Base-by-base conservation (phyloP, 192 early-diverging fungal species). In the Radiomyces spectabilis region DNA sequence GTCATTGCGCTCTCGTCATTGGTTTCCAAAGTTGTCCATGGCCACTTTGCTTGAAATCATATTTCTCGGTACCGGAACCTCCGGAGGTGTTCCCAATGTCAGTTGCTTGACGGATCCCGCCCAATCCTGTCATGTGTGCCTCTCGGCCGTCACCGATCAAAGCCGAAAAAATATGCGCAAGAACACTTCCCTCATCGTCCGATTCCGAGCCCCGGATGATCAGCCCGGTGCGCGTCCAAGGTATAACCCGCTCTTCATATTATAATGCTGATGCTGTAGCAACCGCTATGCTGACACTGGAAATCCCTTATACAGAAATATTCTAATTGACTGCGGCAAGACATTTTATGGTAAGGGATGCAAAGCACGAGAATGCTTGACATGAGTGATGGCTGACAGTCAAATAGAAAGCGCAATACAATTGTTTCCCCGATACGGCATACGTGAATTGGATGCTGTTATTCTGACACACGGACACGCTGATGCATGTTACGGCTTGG, bases 261-360 rank as follows among this genome's bases (percentile, higher is more conserved):
- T 21, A 16, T 24, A 43, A 24, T 29, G 8, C 21, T 44, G 8
- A 26, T n/a, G n/a, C 0, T 44, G 24, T 25, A 15, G n/a, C n/a
- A n/a, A n/a, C n/a, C n/a, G n/a, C n/a, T n/a, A n/a, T n/a, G n/a
- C n/a, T n/a, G n/a, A n/a, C n/a, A n/a, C n/a, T n/a, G n/a, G n/a
- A n/a, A 13, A 5, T 41, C 19, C 2, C 4, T 40, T 31, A n/a
- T 40, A 15, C 51, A 86, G 87, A 33, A 95, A 90, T 63, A 77
- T 97, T 22, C 60, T 97, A 35, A 91, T 97, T 33, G 95, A 97
- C 69, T 91, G 88, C 57, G 95, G 95, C 18, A 97, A 97, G 69
- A 87, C 80, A 7, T 97, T 93, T 62, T 90, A 88, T 57, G 83
- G 80, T 74, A 55, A 55, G 53, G 44, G 65, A 48, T 15, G 15